Conservation (phyloP, 2,329 filamentous ascomycete species). For the Sarocladium oryzae region DNA sequence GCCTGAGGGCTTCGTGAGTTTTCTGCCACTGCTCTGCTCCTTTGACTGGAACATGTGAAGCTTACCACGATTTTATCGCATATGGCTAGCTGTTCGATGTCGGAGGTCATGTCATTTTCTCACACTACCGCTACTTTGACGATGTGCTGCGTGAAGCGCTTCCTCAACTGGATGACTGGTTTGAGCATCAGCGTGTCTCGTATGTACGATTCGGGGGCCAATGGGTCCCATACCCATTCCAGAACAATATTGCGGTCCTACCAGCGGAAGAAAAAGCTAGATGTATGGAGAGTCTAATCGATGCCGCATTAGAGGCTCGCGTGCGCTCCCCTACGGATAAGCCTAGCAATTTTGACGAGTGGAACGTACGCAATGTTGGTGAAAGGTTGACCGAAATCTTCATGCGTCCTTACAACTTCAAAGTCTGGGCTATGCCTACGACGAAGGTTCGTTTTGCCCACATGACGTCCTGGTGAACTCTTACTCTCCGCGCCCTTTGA, state of each 20-base stretch:
- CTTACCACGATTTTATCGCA: not conserved
- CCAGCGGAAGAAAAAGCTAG: conserved; percentile 86
- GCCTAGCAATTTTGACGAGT: conserved; percentile 88
- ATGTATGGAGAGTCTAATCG: conserved; percentile 84
- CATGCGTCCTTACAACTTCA: conserved; percentile 97
- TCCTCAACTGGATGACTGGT: conserved; percentile 83
- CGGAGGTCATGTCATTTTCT: conserved; percentile 90
- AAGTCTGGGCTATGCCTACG: conserved; percentile 92
- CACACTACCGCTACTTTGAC: conserved; percentile 97
- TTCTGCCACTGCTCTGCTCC: conserved; percentile 7
- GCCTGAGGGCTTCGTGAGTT: conserved; percentile 83
- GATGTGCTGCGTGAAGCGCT: conserved; percentile 91
- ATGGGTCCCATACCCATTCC: conserved; percentile 94
- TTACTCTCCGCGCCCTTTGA: not conserved
- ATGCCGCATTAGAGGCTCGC: conserved; percentile 73
- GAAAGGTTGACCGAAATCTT: conserved; percentile 79
- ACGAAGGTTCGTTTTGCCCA: conserved; percentile 68
- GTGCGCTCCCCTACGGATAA: conserved; percentile 73
- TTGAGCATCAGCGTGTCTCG: conserved; percentile 86
- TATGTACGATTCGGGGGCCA: conserved; percentile 85
- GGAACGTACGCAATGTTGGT: conserved; percentile 83
- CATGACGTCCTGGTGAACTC: no score
- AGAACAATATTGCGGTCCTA: conserved; percentile 94
- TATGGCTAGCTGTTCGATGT: conserved; percentile 78
- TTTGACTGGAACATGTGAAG: not conserved